A percentile compares a stretch with the other conserved stretches of the same genome.
These are phyloP conservation scores for Boechera retrofracta DNA, from an alignment of 345 rosid species.

Conservation along the genomic window DNA sequence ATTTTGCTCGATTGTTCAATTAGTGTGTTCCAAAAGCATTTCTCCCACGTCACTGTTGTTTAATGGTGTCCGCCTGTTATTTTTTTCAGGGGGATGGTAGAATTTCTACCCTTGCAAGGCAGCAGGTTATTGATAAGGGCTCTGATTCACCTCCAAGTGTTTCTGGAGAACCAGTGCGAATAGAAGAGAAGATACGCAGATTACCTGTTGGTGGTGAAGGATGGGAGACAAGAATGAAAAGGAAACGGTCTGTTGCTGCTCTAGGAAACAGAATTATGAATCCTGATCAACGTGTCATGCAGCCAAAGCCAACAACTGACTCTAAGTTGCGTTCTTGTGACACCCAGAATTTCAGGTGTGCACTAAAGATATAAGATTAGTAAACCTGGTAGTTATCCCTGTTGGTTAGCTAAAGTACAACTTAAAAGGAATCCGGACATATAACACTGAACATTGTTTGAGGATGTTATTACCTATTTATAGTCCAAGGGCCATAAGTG, in stretches of 20 bases:
- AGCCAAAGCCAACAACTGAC: slow-evolving; percentile 61
- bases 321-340: slow-evolving; percentile 76
- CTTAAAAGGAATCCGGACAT: background rate
- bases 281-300: slow-evolving; percentile 67
- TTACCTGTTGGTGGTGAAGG: slow-evolving; percentile 87
- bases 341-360: slow-evolving; percentile 75
- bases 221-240: slow-evolving; percentile 93
- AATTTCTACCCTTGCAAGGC: slow-evolving; percentile 56
- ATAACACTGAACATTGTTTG: slow-evolving; percentile 8
- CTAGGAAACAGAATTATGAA: slow-evolving; percentile 66
- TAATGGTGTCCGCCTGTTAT: slow-evolving; percentile 32
- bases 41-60: slow-evolving; percentile 19
- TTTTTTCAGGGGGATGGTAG: slow-evolving; percentile 62
- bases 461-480: slow-evolving; percentile 8
- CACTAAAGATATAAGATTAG: slow-evolving; percentile 20
- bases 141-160: slow-evolving; percentile 64
- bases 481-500: slow-evolving; percentile 11
- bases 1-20: slow-evolving; percentile 12
- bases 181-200: slow-evolving; percentile 82
- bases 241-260: slow-evolving; percentile 87
- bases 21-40: slow-evolving; percentile 15
- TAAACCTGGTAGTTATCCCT: slow-evolving; percentile 9
- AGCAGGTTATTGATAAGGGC: slow-evolving; percentile 65
- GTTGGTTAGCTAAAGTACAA: slow-evolving; percentile 18
- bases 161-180: slow-evolving; percentile 56